Evolutionary conservation across 495 filamentous ascomycete species (phyloP).

Genomic region (Penicillium silybi): DNA sequence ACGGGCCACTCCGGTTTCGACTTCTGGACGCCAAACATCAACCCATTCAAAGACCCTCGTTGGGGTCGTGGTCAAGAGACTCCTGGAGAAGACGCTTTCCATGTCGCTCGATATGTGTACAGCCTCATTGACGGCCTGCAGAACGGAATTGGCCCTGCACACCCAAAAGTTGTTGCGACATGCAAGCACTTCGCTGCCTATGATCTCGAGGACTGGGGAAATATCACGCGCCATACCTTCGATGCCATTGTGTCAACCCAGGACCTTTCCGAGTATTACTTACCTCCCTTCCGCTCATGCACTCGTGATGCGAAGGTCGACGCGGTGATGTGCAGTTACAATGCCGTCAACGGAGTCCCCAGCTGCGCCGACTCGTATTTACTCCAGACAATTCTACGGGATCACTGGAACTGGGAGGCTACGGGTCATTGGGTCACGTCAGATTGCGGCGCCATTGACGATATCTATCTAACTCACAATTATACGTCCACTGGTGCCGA

Average conservation of each 20-base stretch:
- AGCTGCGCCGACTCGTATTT: not conserved
- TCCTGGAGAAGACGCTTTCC: not conserved
- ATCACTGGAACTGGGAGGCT: not conserved
- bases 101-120: not conserved
- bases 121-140: not conserved
- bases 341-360: not conserved
- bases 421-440: not conserved
- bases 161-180: not conserved
- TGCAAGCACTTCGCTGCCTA: not conserved
- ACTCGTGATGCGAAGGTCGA: not conserved
- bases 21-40: slow-evolving; percentile 55
- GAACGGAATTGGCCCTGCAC: not conserved
- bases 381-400: not conserved
- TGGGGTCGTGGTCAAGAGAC: not conserved
- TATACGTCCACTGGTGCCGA: not conserved
- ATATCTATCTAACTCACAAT: not conserved
- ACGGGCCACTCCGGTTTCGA: slow-evolving; percentile 47
- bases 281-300: not conserved
- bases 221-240: not conserved
- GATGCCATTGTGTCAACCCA: not conserved
- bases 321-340: not conserved
- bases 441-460: not conserved
- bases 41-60: not conserved
- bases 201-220: not conserved
- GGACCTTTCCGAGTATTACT: not conserved